Evolutionary conservation across 2,329 filamentous ascomycete genomes (phyloP).

Genomic region (Orbilia quercus): DNA sequence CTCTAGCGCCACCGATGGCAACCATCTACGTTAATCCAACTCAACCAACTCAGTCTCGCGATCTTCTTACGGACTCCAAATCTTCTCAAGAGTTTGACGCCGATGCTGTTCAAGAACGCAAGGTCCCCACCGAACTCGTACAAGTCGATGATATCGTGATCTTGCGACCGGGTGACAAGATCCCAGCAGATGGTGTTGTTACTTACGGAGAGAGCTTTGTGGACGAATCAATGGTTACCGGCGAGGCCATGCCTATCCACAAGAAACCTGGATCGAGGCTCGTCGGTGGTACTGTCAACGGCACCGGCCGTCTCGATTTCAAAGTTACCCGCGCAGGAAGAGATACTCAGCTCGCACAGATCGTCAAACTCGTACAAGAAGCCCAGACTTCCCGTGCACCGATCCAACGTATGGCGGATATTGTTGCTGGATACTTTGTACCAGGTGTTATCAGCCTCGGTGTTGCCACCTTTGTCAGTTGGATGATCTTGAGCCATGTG

Average conservation of each 20-base stretch:
- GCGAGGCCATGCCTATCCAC: constrained; percentile 92
- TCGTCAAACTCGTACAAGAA: constrained; percentile 97
- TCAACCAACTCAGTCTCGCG: constrained; percentile 70
- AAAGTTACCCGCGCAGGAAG: constrained; percentile 90
- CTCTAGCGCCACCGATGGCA: constrained; percentile 92
- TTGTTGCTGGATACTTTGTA: constrained; percentile 91
- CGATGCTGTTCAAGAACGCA: constrained; percentile 72
- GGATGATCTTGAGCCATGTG: constrained; percentile 94
- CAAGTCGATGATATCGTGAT: constrained; percentile 94
- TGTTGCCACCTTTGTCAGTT: constrained; percentile 83
- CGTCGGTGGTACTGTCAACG: constrained; percentile 95
- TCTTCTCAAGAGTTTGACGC: constrained; percentile 62
- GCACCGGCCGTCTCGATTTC: constrained; percentile 89
- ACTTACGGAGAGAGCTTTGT: constrained; percentile 91
- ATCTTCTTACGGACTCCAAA: constrained; percentile 62
- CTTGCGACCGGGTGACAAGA: constrained; percentile 92
- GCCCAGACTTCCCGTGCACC: constrained; percentile 94
- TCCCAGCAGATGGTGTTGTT: constrained; percentile 89
- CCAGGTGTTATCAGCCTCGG: constrained; percentile 88
- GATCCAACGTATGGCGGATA: constrained; percentile 92
- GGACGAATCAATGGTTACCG: constrained; percentile 98
- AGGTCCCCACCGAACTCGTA: constrained; percentile 93
- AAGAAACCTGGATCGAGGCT: constrained; percentile 83
- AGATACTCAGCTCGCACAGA: constrained; percentile 96
- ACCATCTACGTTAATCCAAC: constrained; percentile 95